A percentile compares a stretch with the other conserved stretches of the same genome.
Conservation (phyloP, 2,329 filamentous ascomycete genomes). For the Pseudocercospora eumusae region DNA sequence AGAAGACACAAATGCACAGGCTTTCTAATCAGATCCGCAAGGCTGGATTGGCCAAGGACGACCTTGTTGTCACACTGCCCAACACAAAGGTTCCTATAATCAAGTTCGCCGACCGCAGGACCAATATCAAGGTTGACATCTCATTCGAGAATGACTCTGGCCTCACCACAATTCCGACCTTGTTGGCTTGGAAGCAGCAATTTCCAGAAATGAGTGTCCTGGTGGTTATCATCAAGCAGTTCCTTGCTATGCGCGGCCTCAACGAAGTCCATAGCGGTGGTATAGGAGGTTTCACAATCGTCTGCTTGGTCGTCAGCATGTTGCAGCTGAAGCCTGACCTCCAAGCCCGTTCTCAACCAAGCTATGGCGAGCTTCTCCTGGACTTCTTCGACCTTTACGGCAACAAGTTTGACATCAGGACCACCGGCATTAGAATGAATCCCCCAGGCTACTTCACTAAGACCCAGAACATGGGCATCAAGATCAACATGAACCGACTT, state of each 20-base stretch:
- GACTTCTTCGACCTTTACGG: conserved; percentile 91
- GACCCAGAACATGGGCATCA: conserved; percentile 54
- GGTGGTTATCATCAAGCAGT: conserved; percentile 88
- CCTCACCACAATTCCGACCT: conserved; percentile 76
- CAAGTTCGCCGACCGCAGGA: conserved; percentile 80
- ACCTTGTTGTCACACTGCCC: conserved; percentile 67
- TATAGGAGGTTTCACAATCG: conserved; percentile 90
- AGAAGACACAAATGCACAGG: conserved; percentile 59
- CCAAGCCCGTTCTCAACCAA: conserved; percentile 61
- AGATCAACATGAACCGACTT: conserved; percentile 65
- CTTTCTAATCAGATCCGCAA: conserved; percentile 63
- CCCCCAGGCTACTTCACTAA: conserved; percentile 77
- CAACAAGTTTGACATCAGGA: conserved; percentile 70
- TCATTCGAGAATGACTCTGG: conserved; percentile 93
- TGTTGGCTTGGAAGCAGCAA: conserved; percentile 72
- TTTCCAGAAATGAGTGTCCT: conserved; percentile 85
- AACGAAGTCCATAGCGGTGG: conserved; percentile 92
- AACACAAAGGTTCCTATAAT: conserved; percentile 85
- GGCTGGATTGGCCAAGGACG: conserved; percentile 58
- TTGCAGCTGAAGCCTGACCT: conserved; percentile 76
- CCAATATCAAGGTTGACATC: conserved; percentile 82
- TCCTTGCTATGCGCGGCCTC: conserved; percentile 80
- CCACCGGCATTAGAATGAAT: conserved; percentile 72
- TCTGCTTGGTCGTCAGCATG: conserved; percentile 88
- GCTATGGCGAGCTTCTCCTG: conserved; percentile 77